phyloP scores from a whole-genome alignment of 1,284 basidiomycete species.

The Coniferiporia sulphurascens region DNA sequence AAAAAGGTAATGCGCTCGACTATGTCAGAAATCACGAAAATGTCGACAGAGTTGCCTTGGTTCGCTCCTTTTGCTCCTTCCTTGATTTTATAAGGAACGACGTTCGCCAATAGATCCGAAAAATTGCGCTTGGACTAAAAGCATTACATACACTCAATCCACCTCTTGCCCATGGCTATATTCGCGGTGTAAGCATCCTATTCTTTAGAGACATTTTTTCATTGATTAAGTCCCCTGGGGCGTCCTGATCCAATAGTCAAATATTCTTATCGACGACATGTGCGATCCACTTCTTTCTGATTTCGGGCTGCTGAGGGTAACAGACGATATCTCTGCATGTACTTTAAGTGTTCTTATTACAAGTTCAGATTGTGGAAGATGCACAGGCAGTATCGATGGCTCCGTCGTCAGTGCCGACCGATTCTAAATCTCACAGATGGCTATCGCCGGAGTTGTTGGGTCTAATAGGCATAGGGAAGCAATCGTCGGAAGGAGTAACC shows the following conservation, averaged over 20 bases:
- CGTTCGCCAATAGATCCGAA: background rate
- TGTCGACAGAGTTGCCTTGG: background rate
- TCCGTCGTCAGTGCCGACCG: conserved; percentile 47
- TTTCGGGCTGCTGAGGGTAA: conserved; percentile 40
- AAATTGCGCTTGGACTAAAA: background rate
- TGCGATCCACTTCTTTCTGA: conserved; percentile 50
- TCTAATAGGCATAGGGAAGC: conserved; percentile 26
- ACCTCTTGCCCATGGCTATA: conserved; percentile 48
- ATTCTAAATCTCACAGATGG: conserved; percentile 39
- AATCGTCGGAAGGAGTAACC: conserved; percentile 40
- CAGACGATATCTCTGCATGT: background rate
- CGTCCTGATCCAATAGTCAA: conserved; percentile 37
- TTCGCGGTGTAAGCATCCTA: background rate
- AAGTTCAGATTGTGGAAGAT: conserved; percentile 25
- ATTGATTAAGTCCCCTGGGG: no score
- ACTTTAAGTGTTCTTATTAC: no score
- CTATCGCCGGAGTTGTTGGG: conserved; percentile 41
- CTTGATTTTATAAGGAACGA: conserved; percentile 14
- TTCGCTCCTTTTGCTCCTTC: background rate
- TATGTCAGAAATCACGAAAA: conserved; percentile 35
- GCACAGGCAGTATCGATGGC: conserved; percentile 46
- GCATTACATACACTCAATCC: conserved; percentile 33
- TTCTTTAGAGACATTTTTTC: background rate
- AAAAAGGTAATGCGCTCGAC: conserved; percentile 43
- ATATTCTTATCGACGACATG: conserved; percentile 44